Conservation (phyloP, 495 filamentous ascomycete species). For the Aspergillus funiculosus region DNA sequence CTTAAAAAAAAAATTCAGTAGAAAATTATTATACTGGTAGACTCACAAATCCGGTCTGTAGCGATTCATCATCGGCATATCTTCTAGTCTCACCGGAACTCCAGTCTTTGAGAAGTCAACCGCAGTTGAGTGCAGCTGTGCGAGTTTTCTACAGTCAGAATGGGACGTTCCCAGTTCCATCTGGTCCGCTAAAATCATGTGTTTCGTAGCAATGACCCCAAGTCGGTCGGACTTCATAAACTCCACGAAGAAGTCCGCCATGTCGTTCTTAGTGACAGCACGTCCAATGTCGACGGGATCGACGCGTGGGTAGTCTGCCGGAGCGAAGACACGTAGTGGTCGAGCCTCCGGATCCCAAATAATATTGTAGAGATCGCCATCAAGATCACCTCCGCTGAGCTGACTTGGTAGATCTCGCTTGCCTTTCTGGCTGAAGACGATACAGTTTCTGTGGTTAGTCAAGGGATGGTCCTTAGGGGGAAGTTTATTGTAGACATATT, state of each 20-base stretch:
- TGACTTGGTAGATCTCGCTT: constrained; percentile 66
- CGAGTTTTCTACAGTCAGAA: constrained; percentile 54
- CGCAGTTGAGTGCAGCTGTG: constrained; percentile 65
- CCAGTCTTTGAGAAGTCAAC: constrained; percentile 85
- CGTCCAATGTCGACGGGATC: constrained; percentile 50
- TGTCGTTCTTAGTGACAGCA: constrained; percentile 51
- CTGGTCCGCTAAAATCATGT: constrained; percentile 65
- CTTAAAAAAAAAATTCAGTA: neutral
- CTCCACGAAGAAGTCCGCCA: constrained; percentile 69
- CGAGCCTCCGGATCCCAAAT: constrained; percentile 56
- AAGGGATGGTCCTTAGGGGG: constrained; percentile 58
- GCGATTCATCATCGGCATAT: constrained; percentile 36
- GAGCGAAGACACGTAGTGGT: constrained; percentile 32
- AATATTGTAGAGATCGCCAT: constrained; percentile 73
- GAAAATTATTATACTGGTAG: neutral
- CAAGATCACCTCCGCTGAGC: constrained; percentile 74
- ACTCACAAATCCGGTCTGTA: constrained; percentile 51
- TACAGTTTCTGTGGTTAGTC: constrained; percentile 55
- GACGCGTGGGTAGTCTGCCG: constrained; percentile 63
- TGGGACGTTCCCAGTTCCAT: constrained; percentile 49
- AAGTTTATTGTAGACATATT: constrained; percentile 49
- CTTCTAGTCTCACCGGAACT: constrained; percentile 48
- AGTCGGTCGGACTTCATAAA: constrained; percentile 76
- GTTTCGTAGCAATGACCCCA: constrained; percentile 60
- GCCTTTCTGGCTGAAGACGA: constrained; percentile 71